Conservation (phyloP, 352 stramenopile genomes). For the Phytophthora macrochlamydospora region DNA sequence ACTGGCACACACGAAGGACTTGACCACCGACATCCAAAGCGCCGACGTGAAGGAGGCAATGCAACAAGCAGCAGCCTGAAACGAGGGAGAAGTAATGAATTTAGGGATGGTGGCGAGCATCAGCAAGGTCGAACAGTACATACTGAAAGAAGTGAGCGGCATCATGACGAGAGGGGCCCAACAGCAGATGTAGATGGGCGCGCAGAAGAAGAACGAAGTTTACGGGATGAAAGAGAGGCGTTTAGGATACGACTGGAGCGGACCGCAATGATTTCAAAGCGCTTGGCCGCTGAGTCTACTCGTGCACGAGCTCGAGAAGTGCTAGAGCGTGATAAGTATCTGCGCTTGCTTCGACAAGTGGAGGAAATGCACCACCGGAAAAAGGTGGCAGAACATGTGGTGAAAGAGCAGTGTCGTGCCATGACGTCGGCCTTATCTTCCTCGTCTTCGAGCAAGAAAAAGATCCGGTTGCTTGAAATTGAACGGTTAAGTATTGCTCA, state of each 20-base stretch:
- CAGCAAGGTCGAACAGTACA: neutral
- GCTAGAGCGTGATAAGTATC: constrained; percentile 56
- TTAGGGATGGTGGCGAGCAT: neutral
- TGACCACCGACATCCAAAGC: constrained; percentile 16
- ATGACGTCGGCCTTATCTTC: constrained; percentile 45
- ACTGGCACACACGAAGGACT: constrained; percentile 39
- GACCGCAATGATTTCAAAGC: constrained; percentile 48
- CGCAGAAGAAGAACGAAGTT: constrained; percentile 23
- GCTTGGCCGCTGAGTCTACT: constrained; percentile 41
- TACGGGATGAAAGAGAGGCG: constrained; percentile 44
- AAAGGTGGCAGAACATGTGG: constrained; percentile 60
- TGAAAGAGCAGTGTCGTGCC: constrained; percentile 61
- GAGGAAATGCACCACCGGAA: constrained; percentile 63
- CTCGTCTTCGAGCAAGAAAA: constrained; percentile 33
- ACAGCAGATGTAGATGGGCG: constrained; percentile 4
- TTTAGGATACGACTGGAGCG: constrained; percentile 76
- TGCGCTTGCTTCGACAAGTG: constrained; percentile 39
- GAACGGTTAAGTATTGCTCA: constrained; percentile 53
- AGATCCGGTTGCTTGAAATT: constrained; percentile 46
- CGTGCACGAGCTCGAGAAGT: constrained; percentile 38
- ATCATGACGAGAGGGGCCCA: constrained; percentile 14
- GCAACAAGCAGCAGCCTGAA: constrained; percentile 6
- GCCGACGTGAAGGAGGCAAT: constrained; percentile 12
- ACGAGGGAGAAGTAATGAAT: constrained; percentile 11
- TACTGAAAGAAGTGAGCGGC: constrained; percentile 11